phyloP scores from a whole-genome alignment of 2,329 filamentous ascomycete species.

The Talaromyces atroroseus region DNA sequence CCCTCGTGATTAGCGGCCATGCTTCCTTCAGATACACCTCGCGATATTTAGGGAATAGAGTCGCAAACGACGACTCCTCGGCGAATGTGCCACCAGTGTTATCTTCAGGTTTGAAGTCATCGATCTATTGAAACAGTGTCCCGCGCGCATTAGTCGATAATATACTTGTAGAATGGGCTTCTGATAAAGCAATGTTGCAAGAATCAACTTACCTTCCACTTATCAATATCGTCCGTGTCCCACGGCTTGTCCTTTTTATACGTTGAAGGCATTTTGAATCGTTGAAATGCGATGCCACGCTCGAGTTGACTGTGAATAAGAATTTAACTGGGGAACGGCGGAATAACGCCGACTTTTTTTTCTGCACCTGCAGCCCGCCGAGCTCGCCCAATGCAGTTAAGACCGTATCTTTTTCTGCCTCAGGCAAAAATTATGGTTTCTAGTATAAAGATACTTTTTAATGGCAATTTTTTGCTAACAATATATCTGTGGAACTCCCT shows the following conservation, averaged over 20 bases:
- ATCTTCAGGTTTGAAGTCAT: constrained; percentile 77
- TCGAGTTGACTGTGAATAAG: constrained; percentile 1
- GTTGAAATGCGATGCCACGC: background rate
- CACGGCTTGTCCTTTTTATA: constrained; percentile 87
- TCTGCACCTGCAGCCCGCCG: background rate
- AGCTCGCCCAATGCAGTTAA: constrained; percentile 6
- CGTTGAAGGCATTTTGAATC: constrained; percentile 71
- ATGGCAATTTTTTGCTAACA: background rate
- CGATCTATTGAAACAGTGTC: constrained; percentile 49
- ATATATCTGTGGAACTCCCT: background rate
- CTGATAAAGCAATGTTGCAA: background rate
- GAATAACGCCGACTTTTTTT: constrained; percentile 7
- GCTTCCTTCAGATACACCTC: constrained; percentile 88
- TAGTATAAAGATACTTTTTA: background rate
- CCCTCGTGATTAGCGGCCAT: constrained; percentile 85
- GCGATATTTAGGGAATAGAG: constrained; percentile 89
- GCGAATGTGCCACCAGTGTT: constrained; percentile 80
- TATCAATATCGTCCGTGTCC: constrained; percentile 96
- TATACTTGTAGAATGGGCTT: background rate
- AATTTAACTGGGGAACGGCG: constrained; percentile 6
- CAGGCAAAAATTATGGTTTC: background rate
- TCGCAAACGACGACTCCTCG: constrained; percentile 84
- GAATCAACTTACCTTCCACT: constrained; percentile 67
- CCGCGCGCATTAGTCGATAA: background rate
- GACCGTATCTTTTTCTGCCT: background rate